Evolutionary conservation across 176 grass and related monocot species (phyloP), one percentile per base, ranked within the genome.

Genomic region (Musa beccarii): DNA sequence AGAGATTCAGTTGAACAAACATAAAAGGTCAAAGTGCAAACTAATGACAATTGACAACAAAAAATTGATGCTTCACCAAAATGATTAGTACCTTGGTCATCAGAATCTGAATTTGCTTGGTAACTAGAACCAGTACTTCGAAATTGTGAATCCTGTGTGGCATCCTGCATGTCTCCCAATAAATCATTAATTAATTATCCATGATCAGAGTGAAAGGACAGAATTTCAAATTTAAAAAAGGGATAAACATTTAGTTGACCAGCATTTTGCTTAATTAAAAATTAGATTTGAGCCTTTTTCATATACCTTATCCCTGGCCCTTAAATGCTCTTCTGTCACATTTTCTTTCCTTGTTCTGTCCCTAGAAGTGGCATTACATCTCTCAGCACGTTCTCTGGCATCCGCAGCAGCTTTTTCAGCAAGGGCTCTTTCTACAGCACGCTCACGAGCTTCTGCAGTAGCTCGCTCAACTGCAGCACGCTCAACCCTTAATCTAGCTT

Each of bases 381-480:
- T 80, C 56, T 80, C 79, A 25, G 59, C 49, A 70, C 67, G 56
- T 29, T 73, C 49, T 65, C 43, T 73, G 17, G 69, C 79, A 73
- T 73, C 69, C 54, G 69, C 55, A 64, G 78, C 78, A 52, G 54
- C 69, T 63, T 52, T 71, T 63, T 63, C 68, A 52, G 78, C 78
- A 64, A 20, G n/a, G 51, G 75, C 57, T 76, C 17, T 76, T 64
- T 76, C 75, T 51, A 51, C 59, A 72, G 78, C 78, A 62, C 69
- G 34, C 55, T 72, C 69, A 11, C 54, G 34, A 63, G 78, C 78
- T 70, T 80, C 78, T 29, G 68, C 55, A 21, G 56, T 73, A 29
- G 69, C 79, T 24, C 69, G 50, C 50, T 59, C 69, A 63, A 65
- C 57, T 65, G 79, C 49, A 64, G 69, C 79, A 73, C 79, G 23